These are phyloP conservation scores for Medicago arabica DNA, from an alignment of 306 rosid species.

Conservation along the genomic window DNA sequence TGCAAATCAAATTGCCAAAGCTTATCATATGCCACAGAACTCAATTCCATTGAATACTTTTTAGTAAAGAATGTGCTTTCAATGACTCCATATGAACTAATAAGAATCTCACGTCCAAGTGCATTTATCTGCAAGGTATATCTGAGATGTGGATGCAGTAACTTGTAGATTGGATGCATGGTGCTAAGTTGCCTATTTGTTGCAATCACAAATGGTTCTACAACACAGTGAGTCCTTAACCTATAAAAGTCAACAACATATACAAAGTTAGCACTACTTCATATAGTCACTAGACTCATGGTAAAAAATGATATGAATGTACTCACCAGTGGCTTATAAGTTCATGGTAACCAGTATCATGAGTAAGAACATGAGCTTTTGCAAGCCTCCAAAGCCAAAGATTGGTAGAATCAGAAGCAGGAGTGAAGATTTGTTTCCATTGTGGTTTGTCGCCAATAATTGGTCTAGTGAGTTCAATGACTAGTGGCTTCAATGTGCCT, in stretches of 20 bases:
- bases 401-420: conserved; percentile 45
- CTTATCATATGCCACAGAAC: conserved; percentile 47
- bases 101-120: conserved; percentile 48
- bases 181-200: conserved; percentile 54
- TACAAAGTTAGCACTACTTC: neutral
- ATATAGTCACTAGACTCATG: conserved; percentile 19
- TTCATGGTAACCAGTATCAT: conserved; percentile 56
- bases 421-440: conserved; percentile 54
- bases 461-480: conserved; percentile 57
- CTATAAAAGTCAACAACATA: conserved; percentile 36
- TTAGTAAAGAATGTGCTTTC: conserved; percentile 44
- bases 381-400: conserved; percentile 64
- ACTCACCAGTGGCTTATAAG: conserved; percentile 55
- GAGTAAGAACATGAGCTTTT: conserved; percentile 56
- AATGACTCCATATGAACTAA: conserved; percentile 51
- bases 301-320: neutral
- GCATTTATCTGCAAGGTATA: conserved; percentile 54
- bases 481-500: conserved; percentile 61
- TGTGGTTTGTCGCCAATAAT: conserved; percentile 45
- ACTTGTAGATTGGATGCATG: conserved; percentile 56
- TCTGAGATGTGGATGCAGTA: conserved; percentile 58
- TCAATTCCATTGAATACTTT: conserved; percentile 54
- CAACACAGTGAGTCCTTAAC: conserved; percentile 52
- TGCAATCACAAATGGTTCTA: conserved; percentile 56
- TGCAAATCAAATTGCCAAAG: conserved; percentile 56